These are phyloP conservation scores for Bocquillonia castaneifolia DNA, from an alignment of 441 rosid species.

Conservation along the genomic window DNA sequence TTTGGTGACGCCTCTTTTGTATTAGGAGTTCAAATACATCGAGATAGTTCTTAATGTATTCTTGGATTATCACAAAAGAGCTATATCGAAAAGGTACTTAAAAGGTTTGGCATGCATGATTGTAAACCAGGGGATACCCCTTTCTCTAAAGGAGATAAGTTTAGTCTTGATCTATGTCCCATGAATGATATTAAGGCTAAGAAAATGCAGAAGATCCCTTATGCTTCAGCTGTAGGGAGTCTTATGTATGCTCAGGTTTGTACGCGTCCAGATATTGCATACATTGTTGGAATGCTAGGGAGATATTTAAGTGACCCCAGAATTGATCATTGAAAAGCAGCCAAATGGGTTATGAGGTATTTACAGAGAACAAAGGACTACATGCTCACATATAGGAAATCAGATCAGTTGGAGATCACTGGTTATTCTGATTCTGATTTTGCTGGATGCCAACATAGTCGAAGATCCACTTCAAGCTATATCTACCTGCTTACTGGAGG, in stretches of 20 bases:
- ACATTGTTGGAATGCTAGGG: too few species aligned
- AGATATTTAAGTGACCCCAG: too few species aligned
- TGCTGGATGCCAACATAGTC: slow-evolving; percentile 10
- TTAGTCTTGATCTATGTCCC: neutral
- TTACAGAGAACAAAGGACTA: too few species aligned
- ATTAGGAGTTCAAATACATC: too few species aligned
- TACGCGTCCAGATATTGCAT: neutral
- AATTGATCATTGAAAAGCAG: slow-evolving; percentile 10
- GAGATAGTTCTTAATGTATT: too few species aligned
- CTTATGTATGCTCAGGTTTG: neutral
- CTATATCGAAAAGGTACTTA: too few species aligned
- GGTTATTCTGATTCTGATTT: neutral
- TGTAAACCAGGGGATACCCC: too few species aligned
- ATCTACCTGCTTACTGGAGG: too few species aligned
- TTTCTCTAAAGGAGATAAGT: neutral
- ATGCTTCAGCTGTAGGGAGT: neutral
- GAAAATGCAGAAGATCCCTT: neutral
- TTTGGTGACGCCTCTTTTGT: too few species aligned
- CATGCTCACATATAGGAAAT: neutral
- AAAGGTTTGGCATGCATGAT: too few species aligned
- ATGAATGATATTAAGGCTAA: neutral
- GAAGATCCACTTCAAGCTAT: neutral
- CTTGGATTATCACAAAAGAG: too few species aligned
- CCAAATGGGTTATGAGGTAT: slow-evolving; percentile 2
- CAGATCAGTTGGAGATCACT: neutral